Base-by-base conservation (phyloP, 306 rosid species). In the Vicia faba region DNA sequence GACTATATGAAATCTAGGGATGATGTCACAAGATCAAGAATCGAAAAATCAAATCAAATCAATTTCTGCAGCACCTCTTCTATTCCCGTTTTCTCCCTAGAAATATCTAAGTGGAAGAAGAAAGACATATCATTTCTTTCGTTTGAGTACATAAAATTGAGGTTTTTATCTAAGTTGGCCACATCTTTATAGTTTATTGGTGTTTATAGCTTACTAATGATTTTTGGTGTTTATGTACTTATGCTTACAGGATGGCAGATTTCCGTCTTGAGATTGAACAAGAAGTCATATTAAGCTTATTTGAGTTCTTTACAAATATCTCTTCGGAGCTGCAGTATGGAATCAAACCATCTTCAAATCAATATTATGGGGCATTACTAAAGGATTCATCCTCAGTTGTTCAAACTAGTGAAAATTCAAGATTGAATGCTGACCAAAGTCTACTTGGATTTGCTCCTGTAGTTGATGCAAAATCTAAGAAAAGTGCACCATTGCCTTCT, bases 71-170 rank as follows among this genome's bases (percentile, higher is more conserved):
- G 81, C 68, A 62, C 74, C 76, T 76, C 77, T 73, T 62, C 59
- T 45, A 88, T 75, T 77, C 93, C 98, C 29, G 86, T 83, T 55
- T 66, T 93, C 69, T 69, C 77, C 78, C 80, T 93, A 25, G 88
- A 84, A 26, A 83, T 87, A 63, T 93, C 97, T 10, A 93, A 93
- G 73, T 92, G 98, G 98, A 85, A 91, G 83, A 93, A 93, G 87
- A 86, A 84, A 73, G 97, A 93, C 77, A 79, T 76, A 66, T 84
- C 91, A 44, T 78, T 93, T 75, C 86, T 93, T 77, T 89, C 98
- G 45, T 89, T 89, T 79, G 97, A 89, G 77, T 80, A 83, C 80
- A 82, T 93, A 80, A 81, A 80, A 85, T 74, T 93, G 83, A 87
- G 98, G 98, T 93, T 54, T 67, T 11, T 55, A 54, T 77, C 74